These are phyloP conservation scores for Amanita thiersii DNA, from an alignment of 768 basidiomycete genomes.

Conservation along the genomic window DNA sequence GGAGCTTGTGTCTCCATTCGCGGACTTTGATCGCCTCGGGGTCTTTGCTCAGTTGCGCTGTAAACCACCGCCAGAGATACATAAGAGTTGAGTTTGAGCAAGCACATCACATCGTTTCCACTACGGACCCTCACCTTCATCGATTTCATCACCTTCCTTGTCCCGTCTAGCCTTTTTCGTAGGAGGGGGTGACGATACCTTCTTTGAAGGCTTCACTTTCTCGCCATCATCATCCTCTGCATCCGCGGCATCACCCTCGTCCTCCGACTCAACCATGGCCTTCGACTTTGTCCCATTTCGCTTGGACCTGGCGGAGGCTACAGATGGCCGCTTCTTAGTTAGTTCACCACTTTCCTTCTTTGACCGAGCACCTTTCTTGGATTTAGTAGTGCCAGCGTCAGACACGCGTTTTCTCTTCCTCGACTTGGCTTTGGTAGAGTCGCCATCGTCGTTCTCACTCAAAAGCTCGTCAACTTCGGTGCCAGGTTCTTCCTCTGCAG, in stretches of 20 bases:
- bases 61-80: background rate
- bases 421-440: constrained; percentile 24
- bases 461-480: constrained; percentile 62
- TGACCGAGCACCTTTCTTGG: constrained; percentile 27
- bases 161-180: constrained; percentile 55
- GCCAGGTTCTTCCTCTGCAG: constrained; percentile 39
- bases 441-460: constrained; percentile 43
- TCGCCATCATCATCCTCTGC: constrained; percentile 42
- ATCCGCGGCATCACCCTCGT: constrained; percentile 47
- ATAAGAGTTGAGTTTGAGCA: background rate
- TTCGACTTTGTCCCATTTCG: constrained; percentile 55
- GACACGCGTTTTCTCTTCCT: constrained; percentile 57
- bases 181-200: constrained; percentile 45
- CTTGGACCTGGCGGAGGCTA: constrained; percentile 24
- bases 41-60: constrained; percentile 51
- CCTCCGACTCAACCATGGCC: constrained; percentile 58
- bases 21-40: constrained; percentile 65
- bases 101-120: background rate
- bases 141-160: constrained; percentile 53
- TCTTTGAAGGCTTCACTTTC: constrained; percentile 39
- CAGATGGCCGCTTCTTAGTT: constrained; percentile 23
- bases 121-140: constrained; percentile 42
- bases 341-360: constrained; percentile 23
- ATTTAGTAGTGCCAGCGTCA: constrained; percentile 30
- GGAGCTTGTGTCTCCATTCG: constrained; percentile 88